Evolutionary conservation across 2,329 filamentous ascomycete genomes (phyloP).

Genomic region (Colletotrichum spaethianum): DNA sequence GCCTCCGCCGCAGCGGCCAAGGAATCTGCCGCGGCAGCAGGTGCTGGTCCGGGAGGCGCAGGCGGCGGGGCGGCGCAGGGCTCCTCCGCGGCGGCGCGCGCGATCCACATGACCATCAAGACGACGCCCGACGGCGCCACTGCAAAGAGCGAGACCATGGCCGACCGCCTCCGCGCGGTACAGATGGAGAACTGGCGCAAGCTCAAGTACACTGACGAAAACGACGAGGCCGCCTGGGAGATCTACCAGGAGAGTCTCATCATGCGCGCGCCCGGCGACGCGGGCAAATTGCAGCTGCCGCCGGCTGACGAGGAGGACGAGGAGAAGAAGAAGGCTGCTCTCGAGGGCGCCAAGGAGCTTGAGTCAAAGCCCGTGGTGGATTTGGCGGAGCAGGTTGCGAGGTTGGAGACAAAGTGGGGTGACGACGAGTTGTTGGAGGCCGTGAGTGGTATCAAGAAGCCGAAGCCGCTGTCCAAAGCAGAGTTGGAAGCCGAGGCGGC

Average conservation of each 20-base stretch:
- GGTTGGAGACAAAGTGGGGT: slow-evolving; percentile 58
- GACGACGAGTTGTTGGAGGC: slow-evolving; percentile 61
- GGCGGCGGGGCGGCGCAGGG: slow-evolving; percentile 54
- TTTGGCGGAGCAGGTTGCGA: slow-evolving; percentile 56
- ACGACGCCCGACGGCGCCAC: slow-evolving; percentile 77
- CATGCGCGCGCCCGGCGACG: slow-evolving; percentile 50
- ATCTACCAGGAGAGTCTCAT: slow-evolving; percentile 83
- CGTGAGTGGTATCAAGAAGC: slow-evolving; percentile 60
- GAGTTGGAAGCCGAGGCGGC: slow-evolving; percentile 47
- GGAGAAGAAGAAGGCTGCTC: slow-evolving; percentile 46
- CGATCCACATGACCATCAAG: slow-evolving; percentile 91
- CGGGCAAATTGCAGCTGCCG: background rate
- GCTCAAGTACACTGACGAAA: slow-evolving; percentile 86
- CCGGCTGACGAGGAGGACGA: slow-evolving; percentile 37
- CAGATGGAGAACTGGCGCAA: slow-evolving; percentile 87
- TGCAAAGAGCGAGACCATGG: slow-evolving; percentile 79
- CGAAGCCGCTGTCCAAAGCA: slow-evolving; percentile 45
- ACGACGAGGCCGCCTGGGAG: slow-evolving; percentile 81
- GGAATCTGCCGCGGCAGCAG: slow-evolving; percentile 50
- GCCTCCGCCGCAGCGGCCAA: slow-evolving; percentile 56
- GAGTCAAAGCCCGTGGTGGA: slow-evolving; percentile 34
- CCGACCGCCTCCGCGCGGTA: slow-evolving; percentile 80
- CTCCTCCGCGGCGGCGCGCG: slow-evolving; percentile 70
- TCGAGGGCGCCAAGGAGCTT: slow-evolving; percentile 20
- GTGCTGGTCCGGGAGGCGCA: slow-evolving; percentile 53